phyloP scores from a whole-genome alignment of 164 flowering plant species.

The Vitis rupestris region DNA sequence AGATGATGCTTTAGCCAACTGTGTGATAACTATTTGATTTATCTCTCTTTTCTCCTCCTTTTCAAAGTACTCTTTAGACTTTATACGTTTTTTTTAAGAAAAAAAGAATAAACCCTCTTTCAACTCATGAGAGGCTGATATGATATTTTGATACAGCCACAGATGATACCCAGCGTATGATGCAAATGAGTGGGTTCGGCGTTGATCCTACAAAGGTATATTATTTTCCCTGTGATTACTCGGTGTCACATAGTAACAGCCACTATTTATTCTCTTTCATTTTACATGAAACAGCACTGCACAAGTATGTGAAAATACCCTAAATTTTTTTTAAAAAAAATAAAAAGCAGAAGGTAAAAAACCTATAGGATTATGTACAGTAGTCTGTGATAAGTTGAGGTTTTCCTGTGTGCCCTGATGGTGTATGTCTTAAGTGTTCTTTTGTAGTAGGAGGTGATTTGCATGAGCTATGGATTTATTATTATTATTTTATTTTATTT shows the following conservation, averaged over 20 bases:
- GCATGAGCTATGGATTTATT: no score
- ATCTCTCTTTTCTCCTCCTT: not conserved
- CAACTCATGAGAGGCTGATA: not conserved
- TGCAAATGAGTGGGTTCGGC: conserved; percentile 99
- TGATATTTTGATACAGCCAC: conserved; percentile 51
- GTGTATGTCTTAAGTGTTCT: no score
- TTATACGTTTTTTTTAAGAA: not conserved
- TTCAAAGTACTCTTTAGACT: not conserved
- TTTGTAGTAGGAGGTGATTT: no score
- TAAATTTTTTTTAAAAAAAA: no score
- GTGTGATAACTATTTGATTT: not conserved
- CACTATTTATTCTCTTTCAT: not conserved
- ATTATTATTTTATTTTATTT: no score
- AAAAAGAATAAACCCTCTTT: no score
- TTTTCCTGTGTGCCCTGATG: not conserved
- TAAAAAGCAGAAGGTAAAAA: no score
- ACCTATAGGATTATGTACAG: no score
- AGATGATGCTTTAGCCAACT: not conserved
- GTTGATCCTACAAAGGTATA: conserved; percentile 82
- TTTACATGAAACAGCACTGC: not conserved
- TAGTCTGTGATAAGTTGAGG: not conserved
- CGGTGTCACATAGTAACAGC: not conserved
- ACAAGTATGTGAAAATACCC: no score
- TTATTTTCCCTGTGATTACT: not conserved
- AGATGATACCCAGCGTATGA: conserved; percentile 95